Evolutionary conservation across 768 basidiomycete genomes (phyloP).

Genomic region (Polyporus arcularius): DNA sequence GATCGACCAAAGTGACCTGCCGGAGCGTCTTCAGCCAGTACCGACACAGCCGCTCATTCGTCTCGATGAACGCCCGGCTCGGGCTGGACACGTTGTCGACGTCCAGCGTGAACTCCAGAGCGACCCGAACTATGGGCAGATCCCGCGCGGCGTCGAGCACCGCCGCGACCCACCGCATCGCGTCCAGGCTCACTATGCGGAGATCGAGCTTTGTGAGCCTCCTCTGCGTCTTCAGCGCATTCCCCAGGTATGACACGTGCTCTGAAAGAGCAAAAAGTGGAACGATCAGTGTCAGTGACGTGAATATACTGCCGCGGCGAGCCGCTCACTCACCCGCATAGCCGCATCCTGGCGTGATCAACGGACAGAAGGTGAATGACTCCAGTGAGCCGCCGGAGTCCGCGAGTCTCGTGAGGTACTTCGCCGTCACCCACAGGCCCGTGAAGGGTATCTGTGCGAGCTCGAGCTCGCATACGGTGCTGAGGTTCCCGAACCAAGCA

Average conservation of each 20-base stretch:
- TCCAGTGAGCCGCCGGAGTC: background rate
- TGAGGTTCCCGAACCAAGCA: background rate
- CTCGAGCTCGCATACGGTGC: background rate
- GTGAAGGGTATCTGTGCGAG: background rate
- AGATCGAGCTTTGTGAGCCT: background rate
- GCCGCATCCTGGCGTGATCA: background rate
- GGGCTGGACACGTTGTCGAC: background rate
- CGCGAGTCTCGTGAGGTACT: background rate
- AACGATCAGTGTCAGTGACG: background rate
- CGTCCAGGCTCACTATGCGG: background rate
- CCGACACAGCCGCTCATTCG: background rate
- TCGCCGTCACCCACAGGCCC: no score
- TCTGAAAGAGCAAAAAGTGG: background rate
- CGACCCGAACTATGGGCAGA: background rate
- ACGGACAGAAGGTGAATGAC: background rate
- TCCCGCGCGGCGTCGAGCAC: background rate
- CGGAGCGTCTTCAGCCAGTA: background rate
- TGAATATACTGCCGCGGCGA: background rate
- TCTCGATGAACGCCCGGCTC: background rate
- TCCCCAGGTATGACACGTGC: background rate
- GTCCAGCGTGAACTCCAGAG: conserved; percentile 1
- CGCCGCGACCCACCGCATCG: background rate
- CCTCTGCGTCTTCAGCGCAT: background rate
- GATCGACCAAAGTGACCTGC: conserved; percentile 1
- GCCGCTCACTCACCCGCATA: background rate